phyloP scores from a whole-genome alignment of 2,329 filamentous ascomycete genomes.

The Aureobasidium sp. region DNA sequence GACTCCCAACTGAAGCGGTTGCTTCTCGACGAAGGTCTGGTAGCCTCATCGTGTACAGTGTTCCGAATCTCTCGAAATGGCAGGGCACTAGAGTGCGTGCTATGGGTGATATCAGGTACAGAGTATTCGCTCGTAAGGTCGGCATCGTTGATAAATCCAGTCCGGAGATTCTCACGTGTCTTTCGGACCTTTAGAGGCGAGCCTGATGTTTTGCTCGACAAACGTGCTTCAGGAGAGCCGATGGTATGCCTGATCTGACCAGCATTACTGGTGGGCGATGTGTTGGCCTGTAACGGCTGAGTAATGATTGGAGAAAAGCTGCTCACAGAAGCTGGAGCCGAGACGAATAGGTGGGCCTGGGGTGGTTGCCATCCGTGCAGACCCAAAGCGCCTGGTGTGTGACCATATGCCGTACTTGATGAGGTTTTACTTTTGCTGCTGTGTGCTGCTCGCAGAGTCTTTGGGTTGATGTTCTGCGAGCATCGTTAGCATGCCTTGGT shows the following conservation, averaged over 20 bases:
- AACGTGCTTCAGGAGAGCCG: background rate
- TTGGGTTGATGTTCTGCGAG: slow-evolving; percentile 1
- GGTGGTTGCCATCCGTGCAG: slow-evolving; percentile 6
- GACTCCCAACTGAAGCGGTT: background rate
- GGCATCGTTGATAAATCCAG: slow-evolving; percentile 1
- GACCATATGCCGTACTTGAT: background rate
- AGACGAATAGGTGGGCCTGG: slow-evolving; percentile 12
- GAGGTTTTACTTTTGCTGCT: background rate
- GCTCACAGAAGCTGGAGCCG: background rate
- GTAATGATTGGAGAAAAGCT: background rate
- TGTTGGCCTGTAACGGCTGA: background rate
- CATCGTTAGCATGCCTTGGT: background rate
- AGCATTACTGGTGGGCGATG: background rate
- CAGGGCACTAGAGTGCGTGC: background rate
- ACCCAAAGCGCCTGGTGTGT: background rate
- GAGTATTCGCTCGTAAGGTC: background rate
- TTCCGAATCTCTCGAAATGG: background rate
- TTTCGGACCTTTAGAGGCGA: slow-evolving; percentile 31
- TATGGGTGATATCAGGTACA: background rate
- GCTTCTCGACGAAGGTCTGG: background rate
- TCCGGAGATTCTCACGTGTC: slow-evolving; percentile 29
- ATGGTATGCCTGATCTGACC: background rate
- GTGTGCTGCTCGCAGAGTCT: background rate
- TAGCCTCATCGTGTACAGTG: background rate
- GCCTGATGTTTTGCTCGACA: slow-evolving; percentile 13